Conservation (phyloP, 1,284 basidiomycete genomes). For the Thecaphora thlaspeos region DNA sequence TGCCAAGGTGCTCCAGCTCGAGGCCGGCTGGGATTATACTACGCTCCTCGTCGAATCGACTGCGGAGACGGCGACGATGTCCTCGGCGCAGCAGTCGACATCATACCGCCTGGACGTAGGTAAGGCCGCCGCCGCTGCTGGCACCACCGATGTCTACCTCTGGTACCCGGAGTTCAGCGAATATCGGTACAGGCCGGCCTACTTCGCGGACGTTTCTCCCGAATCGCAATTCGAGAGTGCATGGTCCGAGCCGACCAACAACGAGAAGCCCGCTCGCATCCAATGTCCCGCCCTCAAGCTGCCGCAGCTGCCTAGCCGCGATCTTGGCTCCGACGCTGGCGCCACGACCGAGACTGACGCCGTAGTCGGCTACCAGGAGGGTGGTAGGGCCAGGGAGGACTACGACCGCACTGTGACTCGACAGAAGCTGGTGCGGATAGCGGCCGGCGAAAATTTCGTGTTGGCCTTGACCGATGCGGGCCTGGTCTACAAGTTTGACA, state of each 20-base stretch:
- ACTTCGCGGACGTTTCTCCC: slow-evolving; percentile 5
- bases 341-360: too few relatives aligned
- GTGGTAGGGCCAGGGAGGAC: too few relatives aligned
- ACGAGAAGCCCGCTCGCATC: not conserved
- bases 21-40: slow-evolving; percentile 41
- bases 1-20: slow-evolving; percentile 13
- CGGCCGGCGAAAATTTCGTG: slow-evolving; percentile 38
- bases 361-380: too few relatives aligned
- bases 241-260: too few relatives aligned
- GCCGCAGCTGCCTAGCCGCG: slow-evolving; percentile 1
- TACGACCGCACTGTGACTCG: not conserved
- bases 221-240: too few relatives aligned
- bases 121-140: not conserved
- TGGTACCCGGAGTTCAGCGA: slow-evolving; percentile 16
- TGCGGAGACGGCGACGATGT: too few relatives aligned
- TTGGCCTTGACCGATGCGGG: slow-evolving; percentile 34
- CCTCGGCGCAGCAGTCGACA: too few relatives aligned
- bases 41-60: slow-evolving; percentile 7
- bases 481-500: slow-evolving; percentile 21
- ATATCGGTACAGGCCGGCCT: not conserved
- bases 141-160: slow-evolving; percentile 8
- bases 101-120: too few relatives aligned
- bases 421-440: slow-evolving; percentile 18
- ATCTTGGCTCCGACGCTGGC: too few relatives aligned
- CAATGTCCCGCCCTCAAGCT: not conserved